Evolutionary conservation across 1,284 basidiomycete species (phyloP), one percentile per base, ranked within the genome.

Genomic region (Pulchroboletus neoregius): DNA sequence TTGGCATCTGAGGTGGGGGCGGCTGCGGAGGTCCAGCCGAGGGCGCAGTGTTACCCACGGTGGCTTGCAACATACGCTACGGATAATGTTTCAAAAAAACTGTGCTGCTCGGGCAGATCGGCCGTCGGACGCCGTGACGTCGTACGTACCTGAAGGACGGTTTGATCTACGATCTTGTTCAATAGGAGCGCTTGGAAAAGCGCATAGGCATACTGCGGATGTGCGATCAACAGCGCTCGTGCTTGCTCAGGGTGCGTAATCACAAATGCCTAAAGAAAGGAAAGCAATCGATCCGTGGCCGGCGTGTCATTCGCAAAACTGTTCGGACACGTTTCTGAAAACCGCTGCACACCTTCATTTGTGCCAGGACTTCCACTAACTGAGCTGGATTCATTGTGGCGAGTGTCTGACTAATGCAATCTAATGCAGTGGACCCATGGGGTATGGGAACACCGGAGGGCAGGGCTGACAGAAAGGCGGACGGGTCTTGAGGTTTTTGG

Each of bases 161-260:
- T 79, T 1, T 88, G 81, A 57, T 98, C 94, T 39, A 99, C 91
- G 20, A 99, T 91, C 63, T 95, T 92, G 77, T 96, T 91, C 49
- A 97, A 74, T 5, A 99, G 73, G 61, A 99, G 82, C 0, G 92
- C 90, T 71, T 98, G 95, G 73, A 99, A 98, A 15, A 99, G 77
- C 1, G 95, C 95, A 64, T 98, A 99, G 2, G 93, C 87, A 13
- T 97, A 78, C 69, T 99, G 95, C 12, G 96, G 95, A 59, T 97
- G 87, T 7, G 81, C 74, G 8, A 82, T 72, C 27, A 99, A 78
- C 28, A 99, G 71, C 4, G 79, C 73, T 39, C 85, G 76, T 27
- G 95, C 94, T 69, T 94, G 87, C 34, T 97, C 94, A 3, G 94
- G 93, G 52, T 93, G 87, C 0, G 84, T 90, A 22, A 91, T 84